Conservation (phyloP, 2,329 filamentous ascomycete genomes). For the Talaromyces albobiverticillius region DNA sequence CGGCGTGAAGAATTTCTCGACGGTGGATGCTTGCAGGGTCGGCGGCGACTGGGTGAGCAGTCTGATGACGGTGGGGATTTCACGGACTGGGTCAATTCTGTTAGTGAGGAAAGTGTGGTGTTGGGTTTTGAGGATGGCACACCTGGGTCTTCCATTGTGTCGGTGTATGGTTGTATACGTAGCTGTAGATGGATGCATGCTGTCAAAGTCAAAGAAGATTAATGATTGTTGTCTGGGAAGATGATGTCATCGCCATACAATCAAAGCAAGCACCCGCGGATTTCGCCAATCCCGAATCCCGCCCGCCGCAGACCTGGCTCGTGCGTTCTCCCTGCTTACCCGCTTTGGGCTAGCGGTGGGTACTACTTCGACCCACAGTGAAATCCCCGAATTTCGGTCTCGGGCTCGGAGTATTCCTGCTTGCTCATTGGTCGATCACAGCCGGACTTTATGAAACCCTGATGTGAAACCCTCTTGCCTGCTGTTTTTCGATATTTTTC, state of each 20-base stretch:
- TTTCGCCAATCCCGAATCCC: no score
- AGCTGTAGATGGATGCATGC: no score
- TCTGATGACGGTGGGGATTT: constrained; percentile 66
- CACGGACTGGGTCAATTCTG: constrained; percentile 38
- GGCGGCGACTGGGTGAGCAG: constrained; percentile 66
- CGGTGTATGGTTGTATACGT: not conserved
- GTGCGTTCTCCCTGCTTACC: no score
- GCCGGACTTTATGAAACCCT: not conserved
- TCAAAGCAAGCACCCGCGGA: no score
- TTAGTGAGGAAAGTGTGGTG: not conserved
- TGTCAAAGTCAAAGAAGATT: no score
- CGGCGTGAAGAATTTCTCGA: constrained; percentile 71
- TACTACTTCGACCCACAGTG: not conserved
- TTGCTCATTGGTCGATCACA: not conserved
- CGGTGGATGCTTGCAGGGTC: constrained; percentile 60
- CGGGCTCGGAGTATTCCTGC: constrained; percentile 1
- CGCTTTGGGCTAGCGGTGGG: no score
- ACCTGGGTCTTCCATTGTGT: constrained; percentile 9
- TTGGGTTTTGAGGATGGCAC: not conserved
- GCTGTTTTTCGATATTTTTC: not conserved
- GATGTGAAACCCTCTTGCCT: not conserved
- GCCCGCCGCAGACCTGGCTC: no score
- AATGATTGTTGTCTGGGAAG: no score
- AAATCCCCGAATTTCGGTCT: not conserved
- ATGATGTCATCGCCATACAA: not conserved